Conservation (phyloP, 2,329 filamentous ascomycete species). For the Scopulariopsis brevicaulis region DNA sequence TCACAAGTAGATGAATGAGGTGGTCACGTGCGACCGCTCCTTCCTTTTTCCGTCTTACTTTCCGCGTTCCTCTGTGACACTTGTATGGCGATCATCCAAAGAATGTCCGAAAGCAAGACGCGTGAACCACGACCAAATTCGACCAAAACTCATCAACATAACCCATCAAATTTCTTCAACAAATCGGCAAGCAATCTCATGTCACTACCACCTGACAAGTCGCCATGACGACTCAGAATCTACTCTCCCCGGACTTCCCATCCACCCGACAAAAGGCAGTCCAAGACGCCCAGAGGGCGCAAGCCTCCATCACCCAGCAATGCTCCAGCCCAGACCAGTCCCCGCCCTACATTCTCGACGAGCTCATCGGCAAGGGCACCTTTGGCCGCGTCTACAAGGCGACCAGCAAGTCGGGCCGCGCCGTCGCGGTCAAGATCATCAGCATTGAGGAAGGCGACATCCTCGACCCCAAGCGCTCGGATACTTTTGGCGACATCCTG, state of each 20-base stretch:
- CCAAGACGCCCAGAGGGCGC: conserved; percentile 1
- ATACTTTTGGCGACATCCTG: conserved; percentile 58
- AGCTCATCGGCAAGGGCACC: conserved; percentile 65
- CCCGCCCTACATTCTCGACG: conserved; percentile 48
- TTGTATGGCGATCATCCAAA: background rate
- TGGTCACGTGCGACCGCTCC: background rate
- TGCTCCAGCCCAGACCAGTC: background rate
- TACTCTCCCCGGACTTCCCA: background rate
- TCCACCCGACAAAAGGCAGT: conserved; percentile 1
- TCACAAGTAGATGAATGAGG: background rate
- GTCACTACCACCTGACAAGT: background rate
- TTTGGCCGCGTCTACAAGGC: conserved; percentile 67
- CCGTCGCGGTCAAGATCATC: conserved; percentile 73
- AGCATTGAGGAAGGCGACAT: conserved; percentile 71
- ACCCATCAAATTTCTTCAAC: background rate
- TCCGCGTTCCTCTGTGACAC: background rate
- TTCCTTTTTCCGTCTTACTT: background rate
- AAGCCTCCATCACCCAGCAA: background rate
- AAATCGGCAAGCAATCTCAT: background rate
- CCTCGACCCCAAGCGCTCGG: conserved; percentile 50
- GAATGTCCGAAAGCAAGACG: background rate
- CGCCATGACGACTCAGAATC: background rate
- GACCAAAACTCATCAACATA: background rate
- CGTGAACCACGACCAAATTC: background rate
- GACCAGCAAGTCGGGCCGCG: conserved; percentile 27